Evolutionary conservation across 257 asterid species (phyloP).

Genomic region (Primulina eburnea): DNA sequence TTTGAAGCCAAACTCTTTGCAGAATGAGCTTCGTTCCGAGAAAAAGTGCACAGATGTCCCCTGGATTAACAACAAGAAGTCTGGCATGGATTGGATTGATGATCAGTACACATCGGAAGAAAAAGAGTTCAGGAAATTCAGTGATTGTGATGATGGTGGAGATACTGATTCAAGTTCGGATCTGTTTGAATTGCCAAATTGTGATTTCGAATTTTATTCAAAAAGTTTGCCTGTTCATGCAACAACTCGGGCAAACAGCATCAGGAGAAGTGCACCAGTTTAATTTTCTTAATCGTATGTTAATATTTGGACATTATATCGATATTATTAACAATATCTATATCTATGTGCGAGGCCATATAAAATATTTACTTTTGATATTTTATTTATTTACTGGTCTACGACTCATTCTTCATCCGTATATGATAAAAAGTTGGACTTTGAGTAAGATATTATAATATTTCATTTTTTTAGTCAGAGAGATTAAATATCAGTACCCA

Average conservation of each 20-base stretch:
- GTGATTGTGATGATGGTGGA: conserved; percentile 30
- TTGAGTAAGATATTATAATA: too few species aligned
- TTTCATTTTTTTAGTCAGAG: too few species aligned
- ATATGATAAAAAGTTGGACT: too few species aligned
- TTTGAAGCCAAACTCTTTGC: background rate
- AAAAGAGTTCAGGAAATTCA: conserved; percentile 36
- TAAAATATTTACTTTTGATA: too few species aligned
- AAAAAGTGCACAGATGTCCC: conserved; percentile 24
- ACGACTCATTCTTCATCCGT: too few species aligned
- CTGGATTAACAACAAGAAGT: conserved; percentile 28
- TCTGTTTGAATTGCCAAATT: conserved; percentile 75
- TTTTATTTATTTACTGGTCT: too few species aligned
- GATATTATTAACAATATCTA: too few species aligned
- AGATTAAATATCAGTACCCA: too few species aligned
- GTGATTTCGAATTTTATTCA: conserved; percentile 40
- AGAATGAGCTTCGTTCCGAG: background rate
- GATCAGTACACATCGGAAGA: conserved; percentile 20
- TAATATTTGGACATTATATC: too few species aligned
- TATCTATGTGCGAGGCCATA: too few species aligned
- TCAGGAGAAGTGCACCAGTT: background rate
- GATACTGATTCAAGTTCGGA: conserved; percentile 95
- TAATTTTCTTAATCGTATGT: too few species aligned
- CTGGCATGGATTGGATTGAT: conserved; percentile 24
- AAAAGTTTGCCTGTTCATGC: background rate
- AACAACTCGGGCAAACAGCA: background rate